A percentile compares a stretch with the other conserved stretches of the same genome.
phyloP scores from a whole-genome alignment of 352 stramenopile genomes.

The Phytopythium ostracodes region DNA sequence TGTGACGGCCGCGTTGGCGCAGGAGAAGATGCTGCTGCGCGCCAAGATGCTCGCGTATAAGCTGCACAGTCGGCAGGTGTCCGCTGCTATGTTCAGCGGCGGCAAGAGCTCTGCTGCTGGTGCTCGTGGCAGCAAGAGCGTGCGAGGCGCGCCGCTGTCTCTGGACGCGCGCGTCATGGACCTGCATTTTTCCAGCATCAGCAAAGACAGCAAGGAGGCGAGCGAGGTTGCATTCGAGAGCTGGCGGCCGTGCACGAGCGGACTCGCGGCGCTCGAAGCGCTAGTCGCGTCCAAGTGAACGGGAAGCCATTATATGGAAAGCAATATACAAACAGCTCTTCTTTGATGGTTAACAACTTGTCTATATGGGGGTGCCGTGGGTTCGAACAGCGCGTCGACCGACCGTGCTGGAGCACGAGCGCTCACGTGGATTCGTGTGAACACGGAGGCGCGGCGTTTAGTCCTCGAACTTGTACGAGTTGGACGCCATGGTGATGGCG shows the following conservation, averaged over 20 bases:
- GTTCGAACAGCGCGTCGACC: too few relatives aligned
- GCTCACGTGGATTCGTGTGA: too few relatives aligned
- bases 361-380: neutral
- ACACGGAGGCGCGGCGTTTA: slow-evolving; percentile 1
- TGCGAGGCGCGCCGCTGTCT: neutral
- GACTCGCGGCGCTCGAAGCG: slow-evolving; percentile 31
- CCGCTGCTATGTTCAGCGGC: slow-evolving; percentile 62
- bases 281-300: slow-evolving; percentile 7
- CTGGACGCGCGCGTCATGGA: slow-evolving; percentile 18
- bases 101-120: slow-evolving; percentile 9
- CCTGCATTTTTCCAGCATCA: slow-evolving; percentile 19
- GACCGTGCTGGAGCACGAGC: too few relatives aligned
- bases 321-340: neutral
- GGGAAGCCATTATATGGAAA: neutral
- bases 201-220: slow-evolving; percentile 3
- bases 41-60: slow-evolving; percentile 77
- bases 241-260: slow-evolving; percentile 37
- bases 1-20: slow-evolving; percentile 22
- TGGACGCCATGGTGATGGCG: slow-evolving; percentile 90
- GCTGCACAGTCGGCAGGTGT: slow-evolving; percentile 55
- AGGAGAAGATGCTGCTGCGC: slow-evolving; percentile 57
- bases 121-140: neutral
- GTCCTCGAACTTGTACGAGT: slow-evolving; percentile 93
- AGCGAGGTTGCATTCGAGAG: slow-evolving; percentile 31
- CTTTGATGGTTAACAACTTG: neutral